These are phyloP conservation scores for Candida mattraensis DNA, from an alignment of 805 yeast species.

Conservation along the genomic window DNA sequence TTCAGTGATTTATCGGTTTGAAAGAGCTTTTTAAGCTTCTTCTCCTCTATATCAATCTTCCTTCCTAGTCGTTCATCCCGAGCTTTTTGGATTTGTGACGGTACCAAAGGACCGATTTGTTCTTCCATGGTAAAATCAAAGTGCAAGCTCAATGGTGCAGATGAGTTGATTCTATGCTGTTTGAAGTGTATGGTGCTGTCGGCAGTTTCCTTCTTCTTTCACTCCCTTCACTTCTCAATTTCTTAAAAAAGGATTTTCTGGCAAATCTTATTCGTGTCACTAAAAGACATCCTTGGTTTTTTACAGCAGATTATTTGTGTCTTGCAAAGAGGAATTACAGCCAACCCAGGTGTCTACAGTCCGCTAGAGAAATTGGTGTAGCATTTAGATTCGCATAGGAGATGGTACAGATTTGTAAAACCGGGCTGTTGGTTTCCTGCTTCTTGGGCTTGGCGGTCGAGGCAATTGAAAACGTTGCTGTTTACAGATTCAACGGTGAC, in stretches of 20 bases:
- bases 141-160: too few species aligned
- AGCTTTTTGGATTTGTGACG: too few species aligned
- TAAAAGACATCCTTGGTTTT: conserved; percentile 1
- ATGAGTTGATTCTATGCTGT: too few species aligned
- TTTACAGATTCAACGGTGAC: conserved; percentile 21
- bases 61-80: too few species aligned
- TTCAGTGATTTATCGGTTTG: conserved; percentile 25
- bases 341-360: background rate
- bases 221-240: background rate
- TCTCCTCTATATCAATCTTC: background rate
- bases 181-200: too few species aligned
- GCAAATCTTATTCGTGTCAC: conserved; percentile 2
- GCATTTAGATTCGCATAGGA: too few species aligned
- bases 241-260: background rate
- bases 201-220: too few species aligned
- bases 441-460: conserved; percentile 5
- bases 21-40: conserved; percentile 20
- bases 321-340: conserved; percentile 1
- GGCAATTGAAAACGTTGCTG: conserved; percentile 29
- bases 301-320: conserved; percentile 13
- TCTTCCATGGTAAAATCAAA: too few species aligned
- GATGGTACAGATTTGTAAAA: too few species aligned
- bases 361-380: background rate
- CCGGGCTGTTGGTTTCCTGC: background rate
- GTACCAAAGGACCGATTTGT: too few species aligned